Base-by-base conservation (phyloP, 1,284 basidiomycete genomes). In the Takashimella koratensis region DNA sequence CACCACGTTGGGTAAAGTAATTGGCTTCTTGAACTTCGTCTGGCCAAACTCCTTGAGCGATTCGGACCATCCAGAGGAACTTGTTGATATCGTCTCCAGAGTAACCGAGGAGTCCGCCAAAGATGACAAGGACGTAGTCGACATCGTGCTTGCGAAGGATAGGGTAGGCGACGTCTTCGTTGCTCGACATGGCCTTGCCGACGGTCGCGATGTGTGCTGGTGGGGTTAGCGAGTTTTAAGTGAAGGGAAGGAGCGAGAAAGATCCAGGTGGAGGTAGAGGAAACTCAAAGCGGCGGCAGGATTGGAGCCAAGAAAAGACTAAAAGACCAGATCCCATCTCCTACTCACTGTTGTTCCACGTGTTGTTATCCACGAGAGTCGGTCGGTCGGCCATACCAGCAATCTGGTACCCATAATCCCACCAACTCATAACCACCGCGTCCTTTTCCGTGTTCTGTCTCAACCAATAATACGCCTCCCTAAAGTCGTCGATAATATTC, bases 331-430 rank as follows among this genome's bases (percentile, higher is more conserved):
- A 12, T 80, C 88, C 64, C 62, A 92, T 8, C 8, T 36, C 30
- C 30, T 8, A 36, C 30, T 36, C 30, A 36, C 90, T 98, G 79
- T 99, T 99, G 79, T 99, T 98, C 96, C 96, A 99, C 1, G 96
- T 99, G 75, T 98, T 98, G 80, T 98, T 98, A 77, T 98, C 96
- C 10, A 98, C 96, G 55, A 99, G 79, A 1, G 73, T 75, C 11
- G 66, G 62, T 41, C 96, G 81, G 78, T 98, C 93, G 11, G 96
- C 93, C 90, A 98, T 97, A 47, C 96, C 96, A 43, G 94, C 91
- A 69, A 98, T 97, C 78, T 98, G 95, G 75, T 98, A 98, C 20
- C 96, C 96, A 68, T 98, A 99, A 78, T 99, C 96, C 96, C 96
- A 98, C 96, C 96, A 99, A 62, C 88, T 92, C 91, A 96, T 95